Conservation (phyloP, 2,329 filamentous ascomycete species). For the Ceratocystis cubensis region DNA sequence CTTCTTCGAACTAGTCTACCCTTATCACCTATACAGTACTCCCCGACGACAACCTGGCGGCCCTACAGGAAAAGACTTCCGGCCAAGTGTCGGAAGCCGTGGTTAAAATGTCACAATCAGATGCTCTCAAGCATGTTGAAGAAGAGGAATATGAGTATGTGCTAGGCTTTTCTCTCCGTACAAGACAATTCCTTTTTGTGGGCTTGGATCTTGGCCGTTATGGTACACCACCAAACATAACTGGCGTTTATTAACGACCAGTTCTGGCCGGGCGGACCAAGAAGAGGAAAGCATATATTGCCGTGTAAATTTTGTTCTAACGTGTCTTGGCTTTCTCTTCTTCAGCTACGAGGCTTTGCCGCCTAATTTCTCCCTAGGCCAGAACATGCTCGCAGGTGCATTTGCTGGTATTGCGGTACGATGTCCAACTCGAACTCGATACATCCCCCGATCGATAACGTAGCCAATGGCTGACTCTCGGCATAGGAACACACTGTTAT, state of each 20-base stretch:
- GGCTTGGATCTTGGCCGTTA: not conserved
- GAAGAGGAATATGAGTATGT: slow-evolving; percentile 56
- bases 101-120: slow-evolving; percentile 58
- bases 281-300: not conserved
- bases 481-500: slow-evolving; percentile 90
- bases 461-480: not conserved
- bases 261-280: not conserved
- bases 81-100: slow-evolving; percentile 53
- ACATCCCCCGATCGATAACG: slow-evolving; percentile 13
- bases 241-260: not conserved
- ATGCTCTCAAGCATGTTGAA: slow-evolving; percentile 38
- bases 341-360: slow-evolving; percentile 82
- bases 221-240: not conserved
- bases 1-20: not conserved
- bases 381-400: slow-evolving; percentile 92
- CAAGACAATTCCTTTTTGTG: not conserved
- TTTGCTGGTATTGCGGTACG: slow-evolving; percentile 91
- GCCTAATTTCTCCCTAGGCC: slow-evolving; percentile 81
- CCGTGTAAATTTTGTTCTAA: not conserved
- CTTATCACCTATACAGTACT: not conserved
- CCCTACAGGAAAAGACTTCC: slow-evolving; percentile 47
- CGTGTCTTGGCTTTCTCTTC: not conserved
- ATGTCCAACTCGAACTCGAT: slow-evolving; percentile 13
- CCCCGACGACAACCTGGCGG: slow-evolving; percentile 41
- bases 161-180: not conserved